Evolutionary conservation across 2,329 filamentous ascomycete species (phyloP).

Genomic region (Neopestalotiopsis clavispora): DNA sequence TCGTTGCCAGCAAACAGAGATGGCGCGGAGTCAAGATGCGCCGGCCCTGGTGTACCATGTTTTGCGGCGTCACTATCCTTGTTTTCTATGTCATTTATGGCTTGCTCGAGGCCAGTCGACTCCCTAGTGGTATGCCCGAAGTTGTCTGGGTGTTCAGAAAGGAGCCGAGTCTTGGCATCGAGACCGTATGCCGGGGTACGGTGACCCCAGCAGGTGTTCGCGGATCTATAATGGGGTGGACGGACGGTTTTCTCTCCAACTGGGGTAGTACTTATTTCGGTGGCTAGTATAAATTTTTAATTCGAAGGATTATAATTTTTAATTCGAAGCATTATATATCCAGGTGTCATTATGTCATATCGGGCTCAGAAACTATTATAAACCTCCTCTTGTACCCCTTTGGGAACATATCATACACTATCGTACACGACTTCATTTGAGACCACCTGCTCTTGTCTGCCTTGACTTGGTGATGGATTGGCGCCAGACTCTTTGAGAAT

Average conservation of each 20-base stretch:
- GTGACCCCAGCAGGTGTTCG: neutral
- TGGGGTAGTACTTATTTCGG: constrained; percentile 12
- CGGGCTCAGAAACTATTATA: neutral
- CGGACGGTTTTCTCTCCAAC: constrained; percentile 11
- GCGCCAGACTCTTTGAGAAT: neutral
- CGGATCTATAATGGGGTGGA: constrained; percentile 13
- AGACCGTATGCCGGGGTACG: constrained; percentile 10
- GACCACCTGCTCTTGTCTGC: neutral
- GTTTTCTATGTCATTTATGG: constrained; percentile 12
- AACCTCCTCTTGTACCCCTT: neutral
- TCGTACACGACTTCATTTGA: neutral
- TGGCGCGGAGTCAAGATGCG: constrained; percentile 21
- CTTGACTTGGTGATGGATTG: neutral
- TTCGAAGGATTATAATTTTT: neutral
- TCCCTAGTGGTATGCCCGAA: constrained; percentile 9
- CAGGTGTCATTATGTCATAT: neutral
- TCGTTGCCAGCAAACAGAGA: constrained; percentile 13
- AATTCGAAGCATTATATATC: neutral
- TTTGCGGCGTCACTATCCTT: constrained; percentile 20
- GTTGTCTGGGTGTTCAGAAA: constrained; percentile 11
- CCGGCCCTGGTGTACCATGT: constrained; percentile 24
- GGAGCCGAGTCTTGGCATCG: constrained; percentile 12
- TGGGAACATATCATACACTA: neutral
- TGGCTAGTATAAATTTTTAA: neutral
- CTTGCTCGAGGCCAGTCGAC: constrained; percentile 4